These are phyloP conservation scores for Leishmania martiniquensis DNA, from an alignment of 208 protist species.

Conservation along the genomic window DNA sequence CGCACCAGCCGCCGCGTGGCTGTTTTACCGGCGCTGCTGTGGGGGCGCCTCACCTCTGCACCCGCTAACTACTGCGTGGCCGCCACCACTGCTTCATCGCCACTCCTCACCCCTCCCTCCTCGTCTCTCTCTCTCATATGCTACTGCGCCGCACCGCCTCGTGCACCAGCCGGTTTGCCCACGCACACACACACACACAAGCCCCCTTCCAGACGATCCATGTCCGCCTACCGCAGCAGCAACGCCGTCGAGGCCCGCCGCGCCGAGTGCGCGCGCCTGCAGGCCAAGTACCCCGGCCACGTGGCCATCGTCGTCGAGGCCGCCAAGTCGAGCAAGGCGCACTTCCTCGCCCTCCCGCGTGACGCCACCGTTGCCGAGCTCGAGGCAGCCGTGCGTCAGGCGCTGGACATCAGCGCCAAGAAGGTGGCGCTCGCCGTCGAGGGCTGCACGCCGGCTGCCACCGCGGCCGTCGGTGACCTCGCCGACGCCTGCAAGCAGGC, in stretches of 20 bases:
- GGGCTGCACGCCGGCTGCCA: conserved; percentile 14
- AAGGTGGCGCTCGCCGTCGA: conserved; percentile 28
- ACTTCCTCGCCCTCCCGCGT: conserved; percentile 7
- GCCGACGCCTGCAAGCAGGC: conserved; percentile 22
- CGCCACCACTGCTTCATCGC: neutral
- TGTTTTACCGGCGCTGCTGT: too few species aligned
- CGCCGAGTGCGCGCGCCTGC: neutral
- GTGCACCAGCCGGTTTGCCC: neutral
- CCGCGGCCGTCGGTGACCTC: neutral
- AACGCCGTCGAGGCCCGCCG: neutral
- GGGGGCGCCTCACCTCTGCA: neutral
- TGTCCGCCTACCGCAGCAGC: conserved; percentile 4
- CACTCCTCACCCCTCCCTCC: neutral
- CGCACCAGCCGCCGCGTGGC: too few species aligned
- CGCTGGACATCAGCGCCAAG: too few species aligned
- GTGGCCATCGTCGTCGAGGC: neutral
- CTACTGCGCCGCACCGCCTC: too few species aligned
- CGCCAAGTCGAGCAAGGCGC: neutral
- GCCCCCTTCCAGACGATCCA: neutral
- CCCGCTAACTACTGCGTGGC: neutral
- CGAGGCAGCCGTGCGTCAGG: too few species aligned
- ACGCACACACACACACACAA: neutral
- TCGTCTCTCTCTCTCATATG: neutral
- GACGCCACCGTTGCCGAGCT: too few species aligned
- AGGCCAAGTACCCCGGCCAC: neutral